Evolutionary conservation across 495 filamentous ascomycete genomes (phyloP).

Genomic region (Xeromyces bisporus): DNA sequence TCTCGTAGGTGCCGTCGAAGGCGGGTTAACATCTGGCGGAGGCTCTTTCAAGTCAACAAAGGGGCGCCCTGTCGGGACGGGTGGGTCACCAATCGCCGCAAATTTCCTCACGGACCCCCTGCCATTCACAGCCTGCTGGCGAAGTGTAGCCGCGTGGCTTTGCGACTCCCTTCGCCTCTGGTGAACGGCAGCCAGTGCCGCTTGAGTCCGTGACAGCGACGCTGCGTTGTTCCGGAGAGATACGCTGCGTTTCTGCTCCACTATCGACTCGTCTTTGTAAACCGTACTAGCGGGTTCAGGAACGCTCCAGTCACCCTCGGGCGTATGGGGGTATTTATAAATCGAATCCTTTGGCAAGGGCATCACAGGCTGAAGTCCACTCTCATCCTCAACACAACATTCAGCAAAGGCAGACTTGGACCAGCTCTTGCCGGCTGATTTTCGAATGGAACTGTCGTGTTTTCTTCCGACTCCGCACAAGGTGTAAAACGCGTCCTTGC

Average conservation of each 20-base stretch:
- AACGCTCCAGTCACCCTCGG: slow-evolving; percentile 27
- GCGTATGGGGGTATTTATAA: slow-evolving; percentile 34
- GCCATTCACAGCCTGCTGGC: slow-evolving; percentile 25
- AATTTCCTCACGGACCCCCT: slow-evolving; percentile 15
- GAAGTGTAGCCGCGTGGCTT: slow-evolving; percentile 31
- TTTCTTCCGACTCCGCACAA: slow-evolving; percentile 35
- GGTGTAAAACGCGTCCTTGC: slow-evolving; percentile 29
- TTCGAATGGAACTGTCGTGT: slow-evolving; percentile 26
- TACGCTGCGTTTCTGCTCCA: slow-evolving; percentile 14
- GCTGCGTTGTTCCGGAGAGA: slow-evolving; percentile 13
- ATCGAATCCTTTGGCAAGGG: slow-evolving; percentile 52
- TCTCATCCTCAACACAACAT: slow-evolving; percentile 51
- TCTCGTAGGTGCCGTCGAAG: slow-evolving; percentile 7
- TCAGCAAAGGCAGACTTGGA: slow-evolving; percentile 49
- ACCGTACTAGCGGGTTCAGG: slow-evolving; percentile 12
- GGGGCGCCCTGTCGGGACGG: slow-evolving; percentile 4
- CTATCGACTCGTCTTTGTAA: slow-evolving; percentile 14
- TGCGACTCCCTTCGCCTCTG: slow-evolving; percentile 24
- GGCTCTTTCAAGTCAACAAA: slow-evolving; percentile 9
- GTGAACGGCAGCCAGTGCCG: slow-evolving; percentile 26
- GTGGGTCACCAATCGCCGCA: slow-evolving; percentile 15
- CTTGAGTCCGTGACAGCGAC: slow-evolving; percentile 22
- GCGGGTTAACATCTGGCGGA: slow-evolving; percentile 2
- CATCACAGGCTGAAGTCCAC: slow-evolving; percentile 49
- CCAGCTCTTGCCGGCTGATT: slow-evolving; percentile 23